Conservation (phyloP, 2,329 filamentous ascomycete genomes). For the Macrophomina phaseolina region DNA sequence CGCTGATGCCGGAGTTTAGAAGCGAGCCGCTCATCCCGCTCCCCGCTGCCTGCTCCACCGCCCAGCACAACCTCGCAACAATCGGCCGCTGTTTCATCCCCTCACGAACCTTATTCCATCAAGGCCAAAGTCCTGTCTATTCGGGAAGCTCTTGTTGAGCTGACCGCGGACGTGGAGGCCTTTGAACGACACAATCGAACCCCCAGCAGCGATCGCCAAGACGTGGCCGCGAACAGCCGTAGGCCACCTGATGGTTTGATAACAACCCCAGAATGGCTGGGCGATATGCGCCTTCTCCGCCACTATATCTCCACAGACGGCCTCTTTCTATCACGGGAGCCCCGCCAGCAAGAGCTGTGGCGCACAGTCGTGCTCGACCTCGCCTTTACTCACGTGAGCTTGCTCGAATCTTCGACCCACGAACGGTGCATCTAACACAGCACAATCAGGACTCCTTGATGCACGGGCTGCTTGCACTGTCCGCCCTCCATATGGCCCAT, state of each 20-base stretch:
- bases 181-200: not conserved
- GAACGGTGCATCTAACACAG: not conserved
- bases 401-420: no score
- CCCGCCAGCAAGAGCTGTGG: not conserved
- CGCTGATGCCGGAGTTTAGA: not conserved
- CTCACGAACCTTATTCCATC: not conserved
- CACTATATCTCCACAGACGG: conserved; percentile 2
- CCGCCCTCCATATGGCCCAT: not conserved
- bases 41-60: not conserved
- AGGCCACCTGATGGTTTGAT: not conserved
- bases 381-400: conserved; percentile 4
- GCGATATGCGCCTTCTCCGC: not conserved
- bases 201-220: not conserved
- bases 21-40: not conserved
- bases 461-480: conserved; percentile 8
- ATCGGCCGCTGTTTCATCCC: not conserved
- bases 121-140: conserved; percentile 13
- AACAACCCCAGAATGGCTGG: conserved; percentile 4
- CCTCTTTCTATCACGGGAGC: not conserved
- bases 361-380: not conserved
- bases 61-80: not conserved
- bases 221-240: not conserved
- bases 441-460: not conserved
- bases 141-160: conserved; percentile 7
- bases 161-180: not conserved